A percentile compares a stretch with the other conserved stretches of the same genome.
phyloP scores from a whole-genome alignment of 2,329 filamentous ascomycete species.

The Xylaria digitata region DNA sequence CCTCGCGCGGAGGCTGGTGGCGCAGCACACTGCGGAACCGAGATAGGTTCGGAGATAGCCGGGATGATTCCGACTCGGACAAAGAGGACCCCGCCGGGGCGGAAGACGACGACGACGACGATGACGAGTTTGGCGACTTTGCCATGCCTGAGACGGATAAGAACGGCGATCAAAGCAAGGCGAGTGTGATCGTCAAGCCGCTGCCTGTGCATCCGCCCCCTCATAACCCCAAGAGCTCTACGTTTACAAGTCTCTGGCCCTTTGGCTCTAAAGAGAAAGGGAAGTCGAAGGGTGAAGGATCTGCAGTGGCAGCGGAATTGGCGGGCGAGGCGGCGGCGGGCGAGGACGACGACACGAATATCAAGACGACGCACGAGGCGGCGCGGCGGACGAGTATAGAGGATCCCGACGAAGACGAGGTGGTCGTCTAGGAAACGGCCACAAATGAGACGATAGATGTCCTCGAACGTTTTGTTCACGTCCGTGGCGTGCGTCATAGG shows the following conservation, averaged over 20 bases:
- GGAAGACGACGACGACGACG: conserved; percentile 47
- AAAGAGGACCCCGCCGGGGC: conserved; percentile 44
- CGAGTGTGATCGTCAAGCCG: conserved; percentile 63
- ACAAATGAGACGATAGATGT: conserved; percentile 29
- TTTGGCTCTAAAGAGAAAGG: conserved; percentile 55
- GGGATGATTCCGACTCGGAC: conserved; percentile 60
- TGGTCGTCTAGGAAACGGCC: conserved; percentile 50
- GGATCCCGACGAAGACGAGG: conserved; percentile 63
- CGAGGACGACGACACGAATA: conserved; percentile 58
- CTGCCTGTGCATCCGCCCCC: conserved; percentile 64
- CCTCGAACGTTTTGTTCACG: conserved; percentile 38
- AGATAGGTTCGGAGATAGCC: conserved; percentile 55
- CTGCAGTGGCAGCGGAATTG: conserved; percentile 52
- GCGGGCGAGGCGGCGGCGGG: conserved; percentile 48
- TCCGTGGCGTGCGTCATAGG: conserved; percentile 27
- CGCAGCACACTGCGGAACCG: conserved; percentile 53
- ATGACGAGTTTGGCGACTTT: conserved; percentile 70
- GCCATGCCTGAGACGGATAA: conserved; percentile 69
- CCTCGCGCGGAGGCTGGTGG: conserved; percentile 61
- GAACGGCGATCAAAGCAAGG: conserved; percentile 43
- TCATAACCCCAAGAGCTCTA: conserved; percentile 51
- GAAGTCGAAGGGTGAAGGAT: conserved; percentile 49
- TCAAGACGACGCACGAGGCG: conserved; percentile 63
- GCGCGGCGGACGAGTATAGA: conserved; percentile 68
- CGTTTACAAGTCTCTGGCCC: conserved; percentile 67